Conservation (phyloP, 2,329 filamentous ascomycete species). For the Paradendryphiella salina region DNA sequence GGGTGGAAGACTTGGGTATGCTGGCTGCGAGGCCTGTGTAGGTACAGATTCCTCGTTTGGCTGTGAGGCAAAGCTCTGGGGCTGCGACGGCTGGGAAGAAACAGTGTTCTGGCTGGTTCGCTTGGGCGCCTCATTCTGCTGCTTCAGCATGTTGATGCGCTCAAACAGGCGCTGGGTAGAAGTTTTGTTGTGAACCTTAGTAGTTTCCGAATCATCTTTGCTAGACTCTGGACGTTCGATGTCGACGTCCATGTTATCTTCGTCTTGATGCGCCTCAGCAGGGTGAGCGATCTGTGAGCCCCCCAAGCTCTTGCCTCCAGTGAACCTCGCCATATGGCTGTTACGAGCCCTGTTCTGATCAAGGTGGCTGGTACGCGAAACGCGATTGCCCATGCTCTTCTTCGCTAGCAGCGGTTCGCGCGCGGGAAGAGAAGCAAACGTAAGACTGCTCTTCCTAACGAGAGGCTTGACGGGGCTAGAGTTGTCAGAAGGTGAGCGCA, state of each 20-base stretch:
- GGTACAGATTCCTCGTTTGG: slow-evolving; percentile 41
- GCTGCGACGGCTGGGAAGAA: slow-evolving; percentile 32
- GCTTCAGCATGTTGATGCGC: slow-evolving; percentile 78
- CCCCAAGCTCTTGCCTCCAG: slow-evolving; percentile 70
- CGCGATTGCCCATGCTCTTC: slow-evolving; percentile 74
- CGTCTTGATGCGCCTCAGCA: slow-evolving; percentile 51
- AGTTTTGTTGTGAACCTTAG: slow-evolving; percentile 74
- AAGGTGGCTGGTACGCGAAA: slow-evolving; percentile 76
- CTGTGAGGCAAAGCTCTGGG: slow-evolving; percentile 43
- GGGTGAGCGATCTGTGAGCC: slow-evolving; percentile 42
- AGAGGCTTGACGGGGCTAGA: slow-evolving; percentile 76
- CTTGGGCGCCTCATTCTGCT: slow-evolving; percentile 47
- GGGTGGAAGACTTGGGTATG: slow-evolving; percentile 49
- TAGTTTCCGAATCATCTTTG: slow-evolving; percentile 55
- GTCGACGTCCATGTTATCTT: slow-evolving; percentile 60
- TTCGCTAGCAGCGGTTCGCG: slow-evolving; percentile 83
- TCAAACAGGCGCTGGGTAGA: slow-evolving; percentile 94
- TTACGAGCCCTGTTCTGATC: slow-evolving; percentile 65
- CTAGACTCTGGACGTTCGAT: slow-evolving; percentile 48
- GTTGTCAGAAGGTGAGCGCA: slow-evolving; percentile 66
- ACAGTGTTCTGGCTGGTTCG: slow-evolving; percentile 46
- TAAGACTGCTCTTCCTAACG: slow-evolving; percentile 90
- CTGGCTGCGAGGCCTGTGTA: slow-evolving; percentile 36
- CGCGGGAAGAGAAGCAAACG: slow-evolving; percentile 89
- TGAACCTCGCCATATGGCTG: slow-evolving; percentile 74